phyloP scores from a whole-genome alignment of 805 yeast genomes.

The Kuraishia borneana region DNA sequence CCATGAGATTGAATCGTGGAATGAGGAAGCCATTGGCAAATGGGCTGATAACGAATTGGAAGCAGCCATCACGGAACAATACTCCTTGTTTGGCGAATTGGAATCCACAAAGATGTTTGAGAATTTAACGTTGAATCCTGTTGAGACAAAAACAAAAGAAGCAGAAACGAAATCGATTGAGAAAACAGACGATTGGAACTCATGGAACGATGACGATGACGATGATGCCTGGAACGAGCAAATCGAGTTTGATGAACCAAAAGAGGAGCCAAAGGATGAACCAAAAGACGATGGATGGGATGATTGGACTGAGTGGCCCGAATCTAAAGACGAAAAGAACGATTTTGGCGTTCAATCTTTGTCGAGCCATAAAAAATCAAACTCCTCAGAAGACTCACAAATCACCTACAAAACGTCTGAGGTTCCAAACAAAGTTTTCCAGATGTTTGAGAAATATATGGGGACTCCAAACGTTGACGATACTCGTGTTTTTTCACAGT shows the following conservation, averaged over 20 bases:
- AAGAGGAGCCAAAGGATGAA: background rate
- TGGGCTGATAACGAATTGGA: slow-evolving; percentile 3
- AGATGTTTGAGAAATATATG: slow-evolving; percentile 1
- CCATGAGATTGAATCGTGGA: slow-evolving; percentile 2
- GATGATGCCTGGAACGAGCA: slow-evolving; percentile 1
- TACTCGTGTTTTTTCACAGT: slow-evolving; percentile 16
- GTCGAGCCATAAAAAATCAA: background rate
- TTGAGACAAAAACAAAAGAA: background rate
- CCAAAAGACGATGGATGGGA: background rate
- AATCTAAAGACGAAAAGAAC: background rate
- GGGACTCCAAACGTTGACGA: slow-evolving; percentile 15
- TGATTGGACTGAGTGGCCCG: slow-evolving; percentile 1
- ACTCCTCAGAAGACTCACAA: background rate
- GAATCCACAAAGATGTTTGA: background rate
- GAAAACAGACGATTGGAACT: slow-evolving; percentile 1
- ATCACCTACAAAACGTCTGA: background rate
- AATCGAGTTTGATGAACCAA: background rate
- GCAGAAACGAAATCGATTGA: background rate
- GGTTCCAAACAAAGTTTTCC: background rate
- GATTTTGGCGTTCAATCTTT: too few relatives aligned
- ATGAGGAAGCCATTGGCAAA: slow-evolving; percentile 1
- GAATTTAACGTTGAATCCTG: background rate
- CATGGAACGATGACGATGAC: slow-evolving; percentile 1
- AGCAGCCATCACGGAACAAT: background rate
- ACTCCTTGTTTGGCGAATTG: background rate